These are phyloP conservation scores for Ilyonectria mors-panacis DNA, from an alignment of 2,329 filamentous ascomycete genomes.

Conservation along the genomic window DNA sequence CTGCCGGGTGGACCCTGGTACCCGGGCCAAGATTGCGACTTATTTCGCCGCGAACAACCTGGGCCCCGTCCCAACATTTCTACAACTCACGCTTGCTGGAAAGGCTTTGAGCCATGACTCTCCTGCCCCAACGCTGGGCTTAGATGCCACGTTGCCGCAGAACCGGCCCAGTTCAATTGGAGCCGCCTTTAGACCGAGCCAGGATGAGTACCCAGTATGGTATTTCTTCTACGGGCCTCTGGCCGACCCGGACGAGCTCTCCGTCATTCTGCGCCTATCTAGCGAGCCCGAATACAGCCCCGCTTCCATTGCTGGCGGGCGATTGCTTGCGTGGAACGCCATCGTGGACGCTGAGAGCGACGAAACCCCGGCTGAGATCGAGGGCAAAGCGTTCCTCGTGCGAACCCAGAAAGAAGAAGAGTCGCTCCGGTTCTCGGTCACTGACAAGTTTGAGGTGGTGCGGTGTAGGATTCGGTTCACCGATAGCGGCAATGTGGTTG, in stretches of 20 bases:
- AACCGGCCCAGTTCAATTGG: constrained; percentile 8
- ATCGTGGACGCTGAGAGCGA: constrained; percentile 11
- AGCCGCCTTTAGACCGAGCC: constrained; percentile 15
- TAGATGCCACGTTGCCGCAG: constrained; percentile 30
- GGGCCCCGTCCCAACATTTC: constrained; percentile 18
- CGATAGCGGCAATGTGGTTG: constrained; percentile 6
- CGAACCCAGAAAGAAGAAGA: constrained; percentile 18
- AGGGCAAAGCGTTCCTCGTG: constrained; percentile 29
- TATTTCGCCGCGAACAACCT: constrained; percentile 20
- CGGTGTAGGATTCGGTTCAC: constrained; percentile 25
- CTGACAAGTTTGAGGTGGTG: constrained; percentile 34
- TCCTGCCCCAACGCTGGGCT: constrained; percentile 13
- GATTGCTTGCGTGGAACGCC: constrained; percentile 21
- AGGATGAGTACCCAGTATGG: constrained; percentile 31
- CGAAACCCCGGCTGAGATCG: neutral
- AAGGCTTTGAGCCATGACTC: constrained; percentile 20
- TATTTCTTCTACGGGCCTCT: constrained; percentile 30
- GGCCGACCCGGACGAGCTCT: constrained; percentile 23
- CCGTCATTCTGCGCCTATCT: constrained; percentile 10
- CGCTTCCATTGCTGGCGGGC: constrained; percentile 21
- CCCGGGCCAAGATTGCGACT: constrained; percentile 18
- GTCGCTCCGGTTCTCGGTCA: constrained; percentile 30
- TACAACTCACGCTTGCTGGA: constrained; percentile 29
- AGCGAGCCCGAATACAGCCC: constrained; percentile 9
- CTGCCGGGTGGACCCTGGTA: constrained; percentile 25